Evolutionary conservation across 129 eudicot species (phyloP), one percentile per base, ranked within the genome.

Genomic region (Artemisia tridentata): DNA sequence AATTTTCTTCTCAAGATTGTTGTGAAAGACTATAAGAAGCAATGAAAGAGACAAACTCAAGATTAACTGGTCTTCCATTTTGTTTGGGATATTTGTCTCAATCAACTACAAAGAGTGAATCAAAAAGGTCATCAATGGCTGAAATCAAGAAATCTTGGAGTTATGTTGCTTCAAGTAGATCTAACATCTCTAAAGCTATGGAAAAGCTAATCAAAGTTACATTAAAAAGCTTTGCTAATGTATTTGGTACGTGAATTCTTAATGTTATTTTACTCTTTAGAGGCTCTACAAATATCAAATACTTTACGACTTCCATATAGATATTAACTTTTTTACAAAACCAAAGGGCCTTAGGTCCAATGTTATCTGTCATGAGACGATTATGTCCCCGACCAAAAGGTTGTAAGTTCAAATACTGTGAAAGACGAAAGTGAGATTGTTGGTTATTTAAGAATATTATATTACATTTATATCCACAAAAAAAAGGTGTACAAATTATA

Each of bases 41-140:
- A 50, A 88, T 83, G 92, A 86, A 78, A 79, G 82, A 70, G 16
- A 75, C 38, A 15, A 70, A 71, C 15, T 79, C 85, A 46, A 85
- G 90, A 54, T 63, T 88, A 47, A 10, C 76, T 41, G 65, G 73
- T 73, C 81, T 83, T 63, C 92, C 95, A 27, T 85, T 85, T 73
- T 75, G 86, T 63, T 43, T 80, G 61, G 91, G 89, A 9, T 91
- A 95, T 73, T 81, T 70, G 80, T 75, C 85, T 45, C 81, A 65
- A 11, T 74, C 86, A 9, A 77, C 82, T 46, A 76, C 73, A 51
- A 70, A 75, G 48, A 14, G 16, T 49, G 80, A 31, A 59, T 51
- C 80, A 54, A 68, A 54, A 59, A 77, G 64, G 13, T 50, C 78
- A 31, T 58, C 87, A 17, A 77, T 27, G 52, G 75, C 58, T 72